Base-by-base conservation (phyloP, 495 filamentous ascomycete genomes). In the Podospora appendiculata region DNA sequence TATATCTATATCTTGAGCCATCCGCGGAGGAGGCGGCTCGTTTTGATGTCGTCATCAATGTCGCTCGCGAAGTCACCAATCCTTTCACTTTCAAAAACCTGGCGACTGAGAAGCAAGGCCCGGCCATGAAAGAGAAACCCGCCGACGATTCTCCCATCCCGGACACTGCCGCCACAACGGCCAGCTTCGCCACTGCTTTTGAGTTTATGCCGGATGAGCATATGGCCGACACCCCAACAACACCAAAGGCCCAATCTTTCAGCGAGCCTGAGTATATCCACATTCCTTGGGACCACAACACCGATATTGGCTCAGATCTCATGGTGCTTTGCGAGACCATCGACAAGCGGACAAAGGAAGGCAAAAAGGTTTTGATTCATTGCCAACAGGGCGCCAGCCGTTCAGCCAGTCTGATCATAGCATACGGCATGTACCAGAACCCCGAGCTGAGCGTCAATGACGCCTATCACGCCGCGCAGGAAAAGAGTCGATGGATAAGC, bases 281-380 rank as follows among this genome's bases (percentile, higher is more conserved):
- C 63, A 86, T 98, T 44, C 85, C 82, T 3, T 98, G 93, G 93
- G 94, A 98, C 57, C 93, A 98, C 69, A 96, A 97, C 60, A 95
- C 92, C 0, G 89, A 96, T 54, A 95, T 98, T 53, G 81, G 91
- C 13, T 83, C 86, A 18, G 93, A 97, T 62, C 70, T 98, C 32
- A 82, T 86, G 63, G 74, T 72, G 40, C 73, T 98, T n/a, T 95
- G 93, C 61, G 85, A 95, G 58, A 74, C 85, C 10, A 92, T 98
- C 51, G 89, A 95, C 50, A 80, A 85, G 35, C 80, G 86, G 46
- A 82, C 89, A 1, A 76, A 79, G 34, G 76, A 88, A 41, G 85
- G 88, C 18, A 96, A 96, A 71, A 88, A 82, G 53, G 87, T 98
- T 4, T 77, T 98, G 32, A 76, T 98, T 9, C 93, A 98, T 65